Conservation (phyloP, 2,329 filamentous ascomycete genomes). For the Chaetomium globosum region DNA sequence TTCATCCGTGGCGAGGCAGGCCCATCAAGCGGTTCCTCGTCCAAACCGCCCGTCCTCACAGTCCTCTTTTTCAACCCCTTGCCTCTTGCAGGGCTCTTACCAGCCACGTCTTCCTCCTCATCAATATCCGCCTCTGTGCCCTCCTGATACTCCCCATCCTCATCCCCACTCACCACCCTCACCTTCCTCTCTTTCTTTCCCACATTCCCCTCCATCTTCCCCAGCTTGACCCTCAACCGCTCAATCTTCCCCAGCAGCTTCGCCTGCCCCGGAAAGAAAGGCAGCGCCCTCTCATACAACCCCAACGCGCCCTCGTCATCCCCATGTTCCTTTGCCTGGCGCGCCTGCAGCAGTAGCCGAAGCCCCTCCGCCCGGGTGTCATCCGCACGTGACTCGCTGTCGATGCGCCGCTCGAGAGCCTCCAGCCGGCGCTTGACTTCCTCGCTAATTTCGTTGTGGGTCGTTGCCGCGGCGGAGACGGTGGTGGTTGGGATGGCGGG, state of each 20-base stretch:
- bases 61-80: conserved; percentile 24
- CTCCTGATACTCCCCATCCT: conserved; percentile 47
- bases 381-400: conserved; percentile 61
- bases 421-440: conserved; percentile 81
- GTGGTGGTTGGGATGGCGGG: not conserved
- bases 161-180: conserved; percentile 35
- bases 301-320: conserved; percentile 76
- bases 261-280: conserved; percentile 82
- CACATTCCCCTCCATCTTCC: conserved; percentile 28
- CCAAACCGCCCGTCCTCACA: conserved; percentile 19
- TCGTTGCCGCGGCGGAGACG: not conserved
- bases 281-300: conserved; percentile 83
- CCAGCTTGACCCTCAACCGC: conserved; percentile 59
- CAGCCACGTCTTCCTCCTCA: conserved; percentile 40
- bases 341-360: conserved; percentile 83
- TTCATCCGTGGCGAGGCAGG: conserved; percentile 55
- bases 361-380: conserved; percentile 80
- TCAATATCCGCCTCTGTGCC: conserved; percentile 49
- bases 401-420: conserved; percentile 82
- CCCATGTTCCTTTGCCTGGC: conserved; percentile 83
- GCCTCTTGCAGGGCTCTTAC: conserved; percentile 28
- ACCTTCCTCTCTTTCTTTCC: not conserved
- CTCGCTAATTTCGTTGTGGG: conserved; percentile 62
- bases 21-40: conserved; percentile 6
- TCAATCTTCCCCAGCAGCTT: conserved; percentile 75